Conservation (phyloP, 2,329 filamentous ascomycete genomes). For the Nigrograna mackinnonii region DNA sequence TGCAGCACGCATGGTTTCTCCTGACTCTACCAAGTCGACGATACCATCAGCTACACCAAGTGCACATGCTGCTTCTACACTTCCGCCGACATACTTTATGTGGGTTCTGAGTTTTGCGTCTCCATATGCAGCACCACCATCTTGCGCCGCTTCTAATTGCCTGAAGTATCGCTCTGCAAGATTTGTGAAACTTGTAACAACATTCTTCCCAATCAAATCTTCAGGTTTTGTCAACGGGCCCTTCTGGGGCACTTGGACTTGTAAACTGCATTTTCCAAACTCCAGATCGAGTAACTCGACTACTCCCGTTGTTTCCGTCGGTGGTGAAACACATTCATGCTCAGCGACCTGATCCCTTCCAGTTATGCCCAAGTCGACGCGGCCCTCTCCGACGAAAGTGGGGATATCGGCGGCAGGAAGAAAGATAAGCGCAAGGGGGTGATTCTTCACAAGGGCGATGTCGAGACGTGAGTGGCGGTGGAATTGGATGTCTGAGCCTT, state of each 20-base stretch:
- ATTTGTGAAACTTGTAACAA: conserved; percentile 93
- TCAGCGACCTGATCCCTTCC: conserved; percentile 91
- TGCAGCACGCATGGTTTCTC: conserved; percentile 96
- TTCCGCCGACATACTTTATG: conserved; percentile 92
- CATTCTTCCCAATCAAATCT: conserved; percentile 87
- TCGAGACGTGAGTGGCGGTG: conserved; percentile 92
- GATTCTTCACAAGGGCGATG: conserved; percentile 96
- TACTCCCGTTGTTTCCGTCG: conserved; percentile 57
- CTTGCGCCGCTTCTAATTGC: conserved; percentile 65
- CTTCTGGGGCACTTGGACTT: conserved; percentile 95
- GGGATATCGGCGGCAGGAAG: conserved; percentile 96
- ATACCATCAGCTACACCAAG: conserved; percentile 96
- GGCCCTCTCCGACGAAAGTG: conserved; percentile 93
- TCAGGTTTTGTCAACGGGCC: conserved; percentile 70
- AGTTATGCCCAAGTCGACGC: conserved; percentile 92
- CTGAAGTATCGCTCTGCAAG: conserved; percentile 84
- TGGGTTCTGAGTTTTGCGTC: conserved; percentile 73
- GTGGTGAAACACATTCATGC: conserved; percentile 70
- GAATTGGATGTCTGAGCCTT: conserved; percentile 96
- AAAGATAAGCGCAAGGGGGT: conserved; percentile 93
- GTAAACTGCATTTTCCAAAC: conserved; percentile 89
- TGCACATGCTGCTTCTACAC: conserved; percentile 95
- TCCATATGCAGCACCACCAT: conserved; percentile 33
- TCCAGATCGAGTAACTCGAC: conserved; percentile 88
- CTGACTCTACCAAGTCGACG: conserved; percentile 96